Conservation (phyloP, 805 yeast species). For the Candida awuae region DNA sequence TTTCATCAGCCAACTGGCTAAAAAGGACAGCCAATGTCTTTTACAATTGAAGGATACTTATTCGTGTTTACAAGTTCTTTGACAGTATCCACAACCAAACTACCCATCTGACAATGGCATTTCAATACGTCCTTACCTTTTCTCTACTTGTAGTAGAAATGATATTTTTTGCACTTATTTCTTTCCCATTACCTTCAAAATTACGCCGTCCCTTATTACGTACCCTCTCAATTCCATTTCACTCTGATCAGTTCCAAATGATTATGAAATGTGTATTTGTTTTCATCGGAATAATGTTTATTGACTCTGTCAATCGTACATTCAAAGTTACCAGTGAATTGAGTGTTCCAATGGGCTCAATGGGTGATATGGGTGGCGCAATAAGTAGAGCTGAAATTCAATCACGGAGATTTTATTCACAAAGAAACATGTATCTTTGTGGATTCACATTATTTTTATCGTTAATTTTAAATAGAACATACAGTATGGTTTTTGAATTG, state of each 20-base stretch:
- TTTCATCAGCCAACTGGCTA: too few species aligned
- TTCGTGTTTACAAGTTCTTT: too few species aligned
- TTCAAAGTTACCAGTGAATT: constrained; percentile 60
- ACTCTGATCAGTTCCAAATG: constrained; percentile 62
- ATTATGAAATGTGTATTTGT: constrained; percentile 75
- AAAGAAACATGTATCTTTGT: constrained; percentile 90
- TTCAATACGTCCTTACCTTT: constrained; percentile 40
- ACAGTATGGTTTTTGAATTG: constrained; percentile 68
- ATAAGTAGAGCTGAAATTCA: constrained; percentile 73
- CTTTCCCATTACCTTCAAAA: constrained; percentile 77
- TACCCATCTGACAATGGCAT: constrained; percentile 27
- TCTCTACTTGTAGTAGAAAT: constrained; percentile 72
- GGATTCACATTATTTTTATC: constrained; percentile 92
- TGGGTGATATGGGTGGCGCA: constrained; percentile 17
- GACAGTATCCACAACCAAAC: too few species aligned
- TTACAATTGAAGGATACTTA: too few species aligned
- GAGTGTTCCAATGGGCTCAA: constrained; percentile 22
- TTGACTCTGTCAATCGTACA: constrained; percentile 84
- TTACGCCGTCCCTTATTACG: constrained; percentile 61
- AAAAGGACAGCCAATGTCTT: too few species aligned
- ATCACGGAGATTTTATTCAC: constrained; percentile 90
- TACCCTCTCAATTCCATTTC: constrained; percentile 59
- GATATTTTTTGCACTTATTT: constrained; percentile 67
- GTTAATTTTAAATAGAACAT: constrained; percentile 76
- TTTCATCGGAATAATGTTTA: constrained; percentile 73